Percentiles rank a stretch among this genome's conserved stretches.
Evolutionary conservation across 306 rosid species (phyloP).

Genomic region (Vigna reflexopilosa): DNA sequence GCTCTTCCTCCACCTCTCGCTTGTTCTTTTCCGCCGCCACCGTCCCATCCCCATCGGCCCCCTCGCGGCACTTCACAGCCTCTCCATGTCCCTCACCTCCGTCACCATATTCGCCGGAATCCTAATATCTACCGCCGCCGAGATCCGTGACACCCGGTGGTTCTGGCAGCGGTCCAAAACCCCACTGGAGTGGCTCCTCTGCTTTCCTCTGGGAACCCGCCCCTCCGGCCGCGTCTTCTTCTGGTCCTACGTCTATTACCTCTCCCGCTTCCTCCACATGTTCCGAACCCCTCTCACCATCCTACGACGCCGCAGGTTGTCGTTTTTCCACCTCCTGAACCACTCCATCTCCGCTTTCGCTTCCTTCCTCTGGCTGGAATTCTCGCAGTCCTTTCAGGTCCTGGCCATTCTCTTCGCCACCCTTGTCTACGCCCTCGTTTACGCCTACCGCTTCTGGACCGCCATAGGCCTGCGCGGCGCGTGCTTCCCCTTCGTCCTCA

Average conservation of each 20-base stretch:
- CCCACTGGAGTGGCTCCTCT: conserved; percentile 84
- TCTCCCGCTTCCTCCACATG: conserved; percentile 82
- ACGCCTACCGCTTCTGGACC: conserved; percentile 80
- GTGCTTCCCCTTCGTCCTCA: conserved; percentile 68
- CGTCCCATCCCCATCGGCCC: conserved; percentile 71
- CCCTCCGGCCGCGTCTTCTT: conserved; percentile 95
- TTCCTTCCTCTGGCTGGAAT: conserved; percentile 83
- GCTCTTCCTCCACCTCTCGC: conserved; percentile 53
- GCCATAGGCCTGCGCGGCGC: conserved; percentile 66
- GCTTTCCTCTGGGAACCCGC: conserved; percentile 83
- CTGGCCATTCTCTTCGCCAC: conserved; percentile 74
- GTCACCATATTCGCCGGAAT: conserved; percentile 75
- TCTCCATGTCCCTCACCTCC: conserved; percentile 71
- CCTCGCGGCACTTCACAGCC: conserved; percentile 76
- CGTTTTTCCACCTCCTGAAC: conserved; percentile 67
- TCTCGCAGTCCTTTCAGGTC: conserved; percentile 85
- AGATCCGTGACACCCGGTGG: conserved; percentile 91
- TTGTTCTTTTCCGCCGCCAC: conserved; percentile 51
- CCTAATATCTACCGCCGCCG: conserved; percentile 69
- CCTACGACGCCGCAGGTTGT: conserved; percentile 54
- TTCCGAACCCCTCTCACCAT: conserved; percentile 58
- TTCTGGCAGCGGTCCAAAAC: conserved; percentile 81
- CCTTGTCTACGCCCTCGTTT: conserved; percentile 62
- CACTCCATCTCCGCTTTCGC: conserved; percentile 64
- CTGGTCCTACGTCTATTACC: conserved; percentile 86